Conservation (phyloP, 2,329 filamentous ascomycete genomes). For the Calonectria naviculata region DNA sequence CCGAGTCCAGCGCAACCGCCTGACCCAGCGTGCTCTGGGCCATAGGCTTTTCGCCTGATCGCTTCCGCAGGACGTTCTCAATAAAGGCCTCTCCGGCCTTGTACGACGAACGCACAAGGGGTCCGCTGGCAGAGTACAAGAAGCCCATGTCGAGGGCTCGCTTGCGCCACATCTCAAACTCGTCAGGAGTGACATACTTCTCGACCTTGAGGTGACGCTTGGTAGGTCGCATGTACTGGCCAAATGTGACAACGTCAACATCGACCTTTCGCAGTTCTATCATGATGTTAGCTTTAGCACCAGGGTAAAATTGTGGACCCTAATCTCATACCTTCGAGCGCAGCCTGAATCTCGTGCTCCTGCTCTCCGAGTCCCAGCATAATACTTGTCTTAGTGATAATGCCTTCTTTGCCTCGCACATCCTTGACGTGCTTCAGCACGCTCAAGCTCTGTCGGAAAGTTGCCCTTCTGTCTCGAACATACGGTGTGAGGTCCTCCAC, state of each 20-base stretch:
- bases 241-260: constrained; percentile 97
- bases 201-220: constrained; percentile 98
- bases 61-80: constrained; percentile 95
- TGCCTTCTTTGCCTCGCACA: constrained; percentile 70
- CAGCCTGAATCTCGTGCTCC: constrained; percentile 84
- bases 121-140: constrained; percentile 94
- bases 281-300: constrained; percentile 24
- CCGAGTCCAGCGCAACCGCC: constrained; percentile 52
- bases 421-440: constrained; percentile 87
- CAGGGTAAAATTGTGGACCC: not conserved
- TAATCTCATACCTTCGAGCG: constrained; percentile 70
- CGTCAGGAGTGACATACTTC: constrained; percentile 91
- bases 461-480: constrained; percentile 90
- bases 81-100: constrained; percentile 99
- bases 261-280: constrained; percentile 80
- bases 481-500: constrained; percentile 90
- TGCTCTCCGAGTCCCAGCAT: constrained; percentile 97
- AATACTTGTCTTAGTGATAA: constrained; percentile 98
- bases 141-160: constrained; percentile 95
- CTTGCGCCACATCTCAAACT: constrained; percentile 92
- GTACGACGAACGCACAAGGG: constrained; percentile 93
- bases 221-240: constrained; percentile 99
- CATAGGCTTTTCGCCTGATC: constrained; percentile 60
- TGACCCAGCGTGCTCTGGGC: constrained; percentile 49
- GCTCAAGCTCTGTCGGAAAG: constrained; percentile 84